A percentile compares a stretch with the other conserved stretches of the same genome.
Conservation (phyloP, 2,329 filamentous ascomycete genomes). For the Cytospora paraplurivora region DNA sequence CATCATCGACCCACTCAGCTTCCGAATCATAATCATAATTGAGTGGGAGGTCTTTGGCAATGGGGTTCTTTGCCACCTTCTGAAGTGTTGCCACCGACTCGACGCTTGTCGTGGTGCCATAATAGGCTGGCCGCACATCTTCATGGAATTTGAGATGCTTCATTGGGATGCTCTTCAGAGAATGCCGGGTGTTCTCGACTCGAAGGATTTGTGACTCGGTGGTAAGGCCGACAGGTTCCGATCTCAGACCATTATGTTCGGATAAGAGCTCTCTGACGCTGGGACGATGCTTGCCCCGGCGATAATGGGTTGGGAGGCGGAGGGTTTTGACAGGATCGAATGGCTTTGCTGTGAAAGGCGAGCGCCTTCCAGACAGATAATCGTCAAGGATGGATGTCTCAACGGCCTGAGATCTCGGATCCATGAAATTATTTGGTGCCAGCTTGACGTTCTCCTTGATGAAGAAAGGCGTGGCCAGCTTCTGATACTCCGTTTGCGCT, state of each 20-base stretch:
- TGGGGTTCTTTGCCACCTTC: constrained; percentile 56
- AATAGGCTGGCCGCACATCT: constrained; percentile 70
- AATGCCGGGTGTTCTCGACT: constrained; percentile 40
- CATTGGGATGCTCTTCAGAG: constrained; percentile 58
- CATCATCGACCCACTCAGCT: constrained; percentile 77
- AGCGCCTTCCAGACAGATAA: constrained; percentile 50
- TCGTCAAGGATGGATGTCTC: constrained; percentile 57
- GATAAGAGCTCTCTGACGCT: constrained; percentile 65
- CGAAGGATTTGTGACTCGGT: constrained; percentile 46
- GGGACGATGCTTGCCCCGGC: constrained; percentile 51
- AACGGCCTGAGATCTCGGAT: constrained; percentile 55
- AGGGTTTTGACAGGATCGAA: constrained; percentile 53
- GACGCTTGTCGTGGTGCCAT: constrained; percentile 69
- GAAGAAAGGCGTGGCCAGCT: constrained; percentile 79
- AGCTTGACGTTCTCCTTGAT: constrained; percentile 73
- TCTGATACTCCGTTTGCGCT: constrained; percentile 58
- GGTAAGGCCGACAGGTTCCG: constrained; percentile 40
- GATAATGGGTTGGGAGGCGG: constrained; percentile 44
- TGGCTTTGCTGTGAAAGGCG: constrained; percentile 43
- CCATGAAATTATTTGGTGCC: constrained; percentile 63
- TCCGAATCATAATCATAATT: constrained; percentile 87
- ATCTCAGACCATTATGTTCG: constrained; percentile 46
- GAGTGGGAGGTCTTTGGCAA: constrained; percentile 57
- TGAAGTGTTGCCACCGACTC: constrained; percentile 53
- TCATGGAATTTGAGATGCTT: constrained; percentile 65